Evolutionary conservation across 164 flowering plant species (phyloP).

Genomic region (Protea cynaroides): DNA sequence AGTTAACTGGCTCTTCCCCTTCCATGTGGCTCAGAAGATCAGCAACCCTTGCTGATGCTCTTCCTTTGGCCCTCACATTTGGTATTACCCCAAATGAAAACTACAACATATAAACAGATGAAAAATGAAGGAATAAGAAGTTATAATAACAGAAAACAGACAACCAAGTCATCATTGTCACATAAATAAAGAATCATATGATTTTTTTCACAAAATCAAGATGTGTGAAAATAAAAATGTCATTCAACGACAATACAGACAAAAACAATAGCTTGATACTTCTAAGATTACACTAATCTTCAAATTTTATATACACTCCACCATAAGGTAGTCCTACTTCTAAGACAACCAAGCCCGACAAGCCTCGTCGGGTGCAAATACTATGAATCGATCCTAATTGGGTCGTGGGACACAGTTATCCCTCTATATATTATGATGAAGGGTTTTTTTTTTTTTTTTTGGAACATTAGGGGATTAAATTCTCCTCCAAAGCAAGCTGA

Average conservation of each 20-base stretch:
- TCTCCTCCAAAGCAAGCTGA: too few relatives aligned
- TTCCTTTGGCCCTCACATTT: conserved; percentile 93
- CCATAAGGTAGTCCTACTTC: too few relatives aligned
- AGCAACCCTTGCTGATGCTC: conserved; percentile 77
- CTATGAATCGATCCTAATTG: too few relatives aligned
- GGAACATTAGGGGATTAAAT: too few relatives aligned
- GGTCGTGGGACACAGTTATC: too few relatives aligned
- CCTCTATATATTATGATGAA: too few relatives aligned
- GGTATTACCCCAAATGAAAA: conserved; percentile 82
- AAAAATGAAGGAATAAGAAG: background rate
- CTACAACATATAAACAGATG: conserved; percentile 27
- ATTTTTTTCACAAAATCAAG: background rate
- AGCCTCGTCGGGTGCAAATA: too few relatives aligned
- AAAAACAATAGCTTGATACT: background rate
- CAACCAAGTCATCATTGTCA: too few relatives aligned
- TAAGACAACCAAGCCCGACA: too few relatives aligned
- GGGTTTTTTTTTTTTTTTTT: too few relatives aligned
- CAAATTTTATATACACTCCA: background rate
- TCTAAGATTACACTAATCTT: background rate
- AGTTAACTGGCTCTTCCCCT: conserved; percentile 78
- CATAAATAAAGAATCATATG: too few relatives aligned
- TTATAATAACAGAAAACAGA: background rate
- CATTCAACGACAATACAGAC: too few relatives aligned
- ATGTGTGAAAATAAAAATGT: background rate
- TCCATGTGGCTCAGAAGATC: conserved; percentile 84